Base-by-base conservation (phyloP, 352 stramenopile genomes). In the Pythium monospermum region DNA sequence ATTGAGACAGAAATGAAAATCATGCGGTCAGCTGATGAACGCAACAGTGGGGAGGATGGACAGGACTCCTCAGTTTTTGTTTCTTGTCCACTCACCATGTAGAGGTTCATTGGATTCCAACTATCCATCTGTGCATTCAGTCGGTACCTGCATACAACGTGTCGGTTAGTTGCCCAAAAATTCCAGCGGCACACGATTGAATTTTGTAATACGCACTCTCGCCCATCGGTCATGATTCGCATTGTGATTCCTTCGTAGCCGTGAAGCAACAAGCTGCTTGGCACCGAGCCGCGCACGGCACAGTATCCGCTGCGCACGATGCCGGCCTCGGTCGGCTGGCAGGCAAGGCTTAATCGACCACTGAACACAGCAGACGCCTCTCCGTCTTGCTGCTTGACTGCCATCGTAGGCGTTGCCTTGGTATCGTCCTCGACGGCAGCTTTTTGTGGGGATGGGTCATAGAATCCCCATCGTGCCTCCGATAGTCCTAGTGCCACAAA, bases 221-320 rank as follows among this genome's bases (percentile, higher is more conserved):
- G 78, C 12, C 83, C 83, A 37, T 94, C 83, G 8, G 83, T 91
- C 78, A 89, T 94, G 56, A 94, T 63, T 37, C 80, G 83, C 83
- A 94, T 91, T 4, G 69, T 70, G 36, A 94, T 73, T 35, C 83
- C 83, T 71, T 94, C 73, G 53, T 89, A 94, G 37, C 83, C 83
- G 30, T 92, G 81, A 4, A 94, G 56, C 18, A 89, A 53, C 10
- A 89, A 30, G 3, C 67, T 69, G 0, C 53, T 56, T 5, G 83
- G 78, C 12, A 91, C 52, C 27, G 71, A 72, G 12, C 76, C 69
- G 25, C 83, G 76, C 37, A 91, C 82, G 8, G 76, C 83, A 21
- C 83, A 94, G 51, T 91, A 94, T n/a, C 83, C 83, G 49, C 83
- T 94, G 28, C 83, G 78, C 37, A 94, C 64, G 12, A 94, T 74